These are phyloP conservation scores for Aspergillus sp. DNA, from an alignment of 2,329 filamentous ascomycete genomes.

Conservation along the genomic window DNA sequence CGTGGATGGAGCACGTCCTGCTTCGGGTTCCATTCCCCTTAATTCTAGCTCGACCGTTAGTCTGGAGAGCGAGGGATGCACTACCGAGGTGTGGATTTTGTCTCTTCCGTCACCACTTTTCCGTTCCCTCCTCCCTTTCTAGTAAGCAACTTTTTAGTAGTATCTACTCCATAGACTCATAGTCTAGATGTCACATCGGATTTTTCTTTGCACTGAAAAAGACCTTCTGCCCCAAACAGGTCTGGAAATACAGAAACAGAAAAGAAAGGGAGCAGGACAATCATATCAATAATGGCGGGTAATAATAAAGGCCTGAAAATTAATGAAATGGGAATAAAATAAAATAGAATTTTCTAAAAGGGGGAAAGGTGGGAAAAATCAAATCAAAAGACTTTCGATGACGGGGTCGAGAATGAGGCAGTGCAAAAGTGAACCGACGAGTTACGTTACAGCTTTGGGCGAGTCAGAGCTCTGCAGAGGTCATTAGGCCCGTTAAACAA, in stretches of 20 bases:
- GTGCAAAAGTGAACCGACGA: slow-evolving; percentile 30
- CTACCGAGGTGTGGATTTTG: background rate
- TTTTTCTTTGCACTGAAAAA: background rate
- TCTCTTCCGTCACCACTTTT: background rate
- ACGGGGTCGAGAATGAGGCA: slow-evolving; percentile 29
- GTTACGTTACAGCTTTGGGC: slow-evolving; percentile 19
- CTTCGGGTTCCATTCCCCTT: background rate
- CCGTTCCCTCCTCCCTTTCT: background rate
- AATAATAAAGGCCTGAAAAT: background rate
- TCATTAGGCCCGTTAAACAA: slow-evolving; percentile 7
- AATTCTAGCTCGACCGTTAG: slow-evolving; percentile 3
- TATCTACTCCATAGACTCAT: too few species aligned
- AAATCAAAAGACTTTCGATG: slow-evolving; percentile 11
- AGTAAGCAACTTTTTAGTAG: background rate
- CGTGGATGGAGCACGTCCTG: background rate
- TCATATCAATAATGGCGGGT: background rate
- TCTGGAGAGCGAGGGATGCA: background rate
- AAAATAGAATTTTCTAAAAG: background rate
- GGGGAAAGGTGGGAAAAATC: slow-evolving; percentile 5
- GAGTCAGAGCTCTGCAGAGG: slow-evolving; percentile 14
- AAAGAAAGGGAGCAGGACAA: background rate
- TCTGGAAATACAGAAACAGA: background rate
- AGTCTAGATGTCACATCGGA: too few species aligned
- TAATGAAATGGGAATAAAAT: slow-evolving; percentile 9
- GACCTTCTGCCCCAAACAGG: background rate